phyloP scores from a whole-genome alignment of 1,284 basidiomycete species.

The Trametes polyzona region DNA sequence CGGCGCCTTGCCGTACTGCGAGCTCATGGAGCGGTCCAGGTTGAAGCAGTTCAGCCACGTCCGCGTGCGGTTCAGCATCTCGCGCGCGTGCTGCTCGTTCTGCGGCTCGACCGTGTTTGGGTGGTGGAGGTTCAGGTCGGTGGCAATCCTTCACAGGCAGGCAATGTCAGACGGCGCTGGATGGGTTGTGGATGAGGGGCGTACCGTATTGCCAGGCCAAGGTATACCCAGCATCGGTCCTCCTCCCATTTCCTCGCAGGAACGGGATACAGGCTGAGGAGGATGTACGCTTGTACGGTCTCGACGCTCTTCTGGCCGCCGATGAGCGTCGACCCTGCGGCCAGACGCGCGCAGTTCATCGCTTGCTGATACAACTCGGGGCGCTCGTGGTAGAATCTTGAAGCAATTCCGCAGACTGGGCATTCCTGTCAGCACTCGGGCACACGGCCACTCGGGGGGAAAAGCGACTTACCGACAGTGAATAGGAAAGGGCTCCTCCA shows the following conservation, averaged over 20 bases:
- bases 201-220: conserved; percentile 77
- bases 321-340: conserved; percentile 74
- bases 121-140: conserved; percentile 82
- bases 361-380: conserved; percentile 65
- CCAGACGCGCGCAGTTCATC: conserved; percentile 74
- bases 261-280: conserved; percentile 74
- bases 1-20: conserved; percentile 82
- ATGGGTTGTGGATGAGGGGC: background rate
- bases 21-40: conserved; percentile 79
- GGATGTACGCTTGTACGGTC: conserved; percentile 72
- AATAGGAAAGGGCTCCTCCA: conserved; percentile 80
- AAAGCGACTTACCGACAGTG: conserved; percentile 69
- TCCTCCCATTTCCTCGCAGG: conserved; percentile 79
- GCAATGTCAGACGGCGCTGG: background rate
- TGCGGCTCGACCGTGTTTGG: conserved; percentile 68
- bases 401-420: conserved; percentile 77
- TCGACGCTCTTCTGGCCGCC: conserved; percentile 77
- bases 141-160: conserved; percentile 63
- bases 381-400: conserved; percentile 69
- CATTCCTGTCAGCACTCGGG: background rate
- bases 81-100: conserved; percentile 76
- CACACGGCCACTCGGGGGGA: background rate
- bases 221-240: conserved; percentile 78
- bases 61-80: conserved; percentile 85
- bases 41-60: conserved; percentile 89